Evolutionary conservation across 768 basidiomycete genomes (phyloP), one percentile per base, ranked within the genome.

Genomic region (Erythrobasidium yunnanense): DNA sequence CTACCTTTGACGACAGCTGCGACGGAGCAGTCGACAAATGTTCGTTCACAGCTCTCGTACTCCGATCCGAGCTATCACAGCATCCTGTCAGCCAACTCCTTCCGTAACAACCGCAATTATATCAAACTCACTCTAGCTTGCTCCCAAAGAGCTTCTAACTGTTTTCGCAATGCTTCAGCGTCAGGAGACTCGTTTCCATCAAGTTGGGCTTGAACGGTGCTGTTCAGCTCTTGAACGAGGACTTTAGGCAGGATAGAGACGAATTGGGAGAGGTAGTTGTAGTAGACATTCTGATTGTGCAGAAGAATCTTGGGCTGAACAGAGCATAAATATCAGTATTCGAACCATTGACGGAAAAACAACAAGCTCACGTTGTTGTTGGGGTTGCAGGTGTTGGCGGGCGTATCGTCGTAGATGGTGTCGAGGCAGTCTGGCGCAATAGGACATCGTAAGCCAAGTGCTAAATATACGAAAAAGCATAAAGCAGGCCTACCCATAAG

Each of bases 201-300:
- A 6, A 63, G 60, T 15, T 51, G 45, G 6, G 30, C 4, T 34
- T 63, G 60, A 51, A 63, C 60, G 32, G 60, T 63, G n/a, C 47
- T 15, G 49, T 63, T 63, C 27, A 63, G 47, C 13, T 63, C 42
- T 20, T 51, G 60, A n/a, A 63, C 60, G 18, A 63, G 49, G 1
- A 17, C 3, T 33, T 63, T 63, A 3, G 60, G 60, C 3, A 63
- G 49, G 25, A 51, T 63, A 7, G 60, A 63, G 11, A 33, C 60
- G 33, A 63, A 63, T 51, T 63, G 60, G n/a, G 60, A 29, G 22
- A 63, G 47, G 22, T 63, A 63, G 60, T 63, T 63, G 60, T 32
- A 51, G 30, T 50, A 49, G 45, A 63, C 42, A 51, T 63, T 63
- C 29, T 49, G 47, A 23, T 63, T 63, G 47, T 63, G 60, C 49